Base-by-base conservation (phyloP, 2,329 filamentous ascomycete genomes). In the Verticillium klebahnii region DNA sequence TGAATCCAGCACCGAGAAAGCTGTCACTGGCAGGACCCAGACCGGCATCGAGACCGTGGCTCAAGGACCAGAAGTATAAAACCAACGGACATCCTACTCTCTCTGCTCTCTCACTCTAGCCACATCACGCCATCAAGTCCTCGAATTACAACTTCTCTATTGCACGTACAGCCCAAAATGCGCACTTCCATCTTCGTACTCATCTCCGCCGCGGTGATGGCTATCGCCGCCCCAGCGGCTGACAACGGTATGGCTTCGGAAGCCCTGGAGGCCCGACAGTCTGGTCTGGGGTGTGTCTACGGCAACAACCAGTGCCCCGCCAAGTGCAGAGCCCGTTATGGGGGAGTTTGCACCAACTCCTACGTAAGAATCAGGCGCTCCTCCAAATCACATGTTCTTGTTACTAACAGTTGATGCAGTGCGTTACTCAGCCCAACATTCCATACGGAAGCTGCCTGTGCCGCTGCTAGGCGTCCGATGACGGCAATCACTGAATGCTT, bases 231-330 rank as follows among this genome's bases (percentile, higher is more conserved):
- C 7, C 57, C 57, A 2, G 25, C 37, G 1, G 57, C 25, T 17
- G 57, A 58, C 3, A 31, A 4, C 25, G 15, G 36, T 9, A 9
- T 57, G n/a, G 29, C 15, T n/a, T 8, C 19, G 11, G 57, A 40
- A 4, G 36, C 17, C 14, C 57, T 58, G 11, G 29, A 32, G 37
- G 25, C 57, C n/a, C 57, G 57, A 2, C 57, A 58, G 57, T n/a
- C 12, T n/a, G 29, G 37, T 15, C 39, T 58, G 5, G 57, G 57
- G 17, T 58, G 57, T 23, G 57, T 58, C 37, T 58, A 58, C 39
- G 57, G 57, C 37, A 58, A 58, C 57, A 58, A 58, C 57, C 57
- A 58, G 25, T 58, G 57, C 37, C 57, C 57, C 5, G 57, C 57
- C 25, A 58, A 58, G 57, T 58, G 57, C 39, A 31, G 25, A 15